phyloP scores from a whole-genome alignment of 2,329 filamentous ascomycete genomes.

The Sclerotinia trifoliorum region DNA sequence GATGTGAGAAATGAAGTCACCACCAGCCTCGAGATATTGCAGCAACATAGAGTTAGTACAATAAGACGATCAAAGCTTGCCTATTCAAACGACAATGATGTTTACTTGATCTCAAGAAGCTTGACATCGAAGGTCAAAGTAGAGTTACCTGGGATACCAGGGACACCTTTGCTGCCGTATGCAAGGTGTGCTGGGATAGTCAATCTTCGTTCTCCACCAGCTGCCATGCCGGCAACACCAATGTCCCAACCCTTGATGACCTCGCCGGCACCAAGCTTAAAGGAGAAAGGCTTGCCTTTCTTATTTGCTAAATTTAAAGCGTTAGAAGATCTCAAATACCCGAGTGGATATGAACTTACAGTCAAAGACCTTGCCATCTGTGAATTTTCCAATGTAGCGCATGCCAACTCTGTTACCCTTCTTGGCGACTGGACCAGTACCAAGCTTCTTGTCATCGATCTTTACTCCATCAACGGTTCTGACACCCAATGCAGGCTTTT shows the following conservation, averaged over 20 bases:
- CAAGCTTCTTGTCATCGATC: conserved; percentile 92
- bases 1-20: conserved; percentile 30
- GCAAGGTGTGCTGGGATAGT: conserved; percentile 83
- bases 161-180: conserved; percentile 80
- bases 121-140: conserved; percentile 90
- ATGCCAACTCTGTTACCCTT: conserved; percentile 87
- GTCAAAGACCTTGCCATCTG: conserved; percentile 93
- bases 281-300: conserved; percentile 95
- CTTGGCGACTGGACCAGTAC: conserved; percentile 82
- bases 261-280: conserved; percentile 91
- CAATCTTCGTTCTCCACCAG: conserved; percentile 90
- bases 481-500: conserved; percentile 57
- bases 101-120: conserved; percentile 78
- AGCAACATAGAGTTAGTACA: conserved; percentile 23
- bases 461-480: conserved; percentile 86
- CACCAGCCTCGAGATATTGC: conserved; percentile 26
- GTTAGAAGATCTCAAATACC: not conserved
- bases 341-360: conserved; percentile 54
- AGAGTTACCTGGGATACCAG: conserved; percentile 89
- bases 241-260: conserved; percentile 99
- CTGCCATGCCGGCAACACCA: conserved; percentile 86
- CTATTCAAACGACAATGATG: not conserved
- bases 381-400: conserved; percentile 97
- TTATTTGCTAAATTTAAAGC: conserved; percentile 71
- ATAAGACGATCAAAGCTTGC: not conserved